phyloP scores from a whole-genome alignment of 257 asterid species.

The Henckelia pumila region DNA sequence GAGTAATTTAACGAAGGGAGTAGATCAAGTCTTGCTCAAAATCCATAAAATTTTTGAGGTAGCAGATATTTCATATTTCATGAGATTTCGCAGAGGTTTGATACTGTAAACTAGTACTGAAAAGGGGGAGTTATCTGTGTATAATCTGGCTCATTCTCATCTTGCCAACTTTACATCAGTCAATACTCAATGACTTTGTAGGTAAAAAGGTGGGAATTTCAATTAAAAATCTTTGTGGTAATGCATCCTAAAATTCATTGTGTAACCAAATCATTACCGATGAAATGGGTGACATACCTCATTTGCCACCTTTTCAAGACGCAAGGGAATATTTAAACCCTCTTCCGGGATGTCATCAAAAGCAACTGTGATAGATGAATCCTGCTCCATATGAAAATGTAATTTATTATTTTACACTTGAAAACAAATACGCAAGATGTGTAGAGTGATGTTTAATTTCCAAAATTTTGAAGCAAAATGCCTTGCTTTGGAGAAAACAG shows the following conservation, averaged over 20 bases:
- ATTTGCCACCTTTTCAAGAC: constrained; percentile 89
- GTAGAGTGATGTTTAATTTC: constrained; percentile 7
- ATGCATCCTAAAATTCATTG: constrained; percentile 8
- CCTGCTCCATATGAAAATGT: constrained; percentile 50
- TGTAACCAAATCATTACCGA: constrained; percentile 18
- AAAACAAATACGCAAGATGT: constrained; percentile 10
- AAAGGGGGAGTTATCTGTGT: constrained; percentile 8
- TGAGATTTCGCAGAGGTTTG: constrained; percentile 4
- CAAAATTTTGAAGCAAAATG: neutral
- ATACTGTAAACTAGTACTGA: neutral
- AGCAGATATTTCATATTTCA: constrained; percentile 3
- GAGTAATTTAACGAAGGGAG: constrained; percentile 12
- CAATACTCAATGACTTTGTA: neutral
- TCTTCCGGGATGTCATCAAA: constrained; percentile 96
- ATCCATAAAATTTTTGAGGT: neutral
- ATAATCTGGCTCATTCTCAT: constrained; percentile 17
- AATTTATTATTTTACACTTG: neutral
- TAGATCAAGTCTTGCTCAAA: constrained; percentile 14
- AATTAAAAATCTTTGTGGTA: constrained; percentile 6
- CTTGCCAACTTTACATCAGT: constrained; percentile 3
- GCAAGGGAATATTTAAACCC: constrained; percentile 80
- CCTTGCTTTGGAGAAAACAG: neutral
- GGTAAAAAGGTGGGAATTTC: neutral
- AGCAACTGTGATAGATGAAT: constrained; percentile 86
- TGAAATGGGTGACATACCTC: constrained; percentile 55